Conservation (phyloP, 2,329 filamentous ascomycete species). For the Didymellaceae sp. region DNA sequence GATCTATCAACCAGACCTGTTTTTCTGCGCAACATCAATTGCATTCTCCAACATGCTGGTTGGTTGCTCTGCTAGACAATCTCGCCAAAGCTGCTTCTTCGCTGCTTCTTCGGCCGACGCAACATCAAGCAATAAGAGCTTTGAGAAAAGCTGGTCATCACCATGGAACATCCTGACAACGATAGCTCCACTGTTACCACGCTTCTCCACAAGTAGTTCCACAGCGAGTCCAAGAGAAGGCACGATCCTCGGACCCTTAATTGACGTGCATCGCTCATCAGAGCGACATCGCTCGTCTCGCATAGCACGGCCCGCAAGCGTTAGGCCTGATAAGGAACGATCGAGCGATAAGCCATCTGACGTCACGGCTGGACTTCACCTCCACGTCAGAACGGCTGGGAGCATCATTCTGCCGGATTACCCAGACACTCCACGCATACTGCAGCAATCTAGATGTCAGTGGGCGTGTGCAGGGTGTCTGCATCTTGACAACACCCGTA, state of each 20-base stretch:
- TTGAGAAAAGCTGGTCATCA: conserved; percentile 3
- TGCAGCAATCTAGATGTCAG: background rate
- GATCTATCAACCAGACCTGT: too few relatives aligned
- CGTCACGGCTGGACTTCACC: background rate
- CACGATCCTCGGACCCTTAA: conserved; percentile 6
- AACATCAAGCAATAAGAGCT: conserved; percentile 2
- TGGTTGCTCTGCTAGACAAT: too few relatives aligned
- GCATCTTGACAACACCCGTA: background rate
- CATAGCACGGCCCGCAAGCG: conserved; percentile 1
- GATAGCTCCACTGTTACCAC: conserved; percentile 6
- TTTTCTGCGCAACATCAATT: too few relatives aligned
- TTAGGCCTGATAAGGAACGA: conserved; percentile 2
- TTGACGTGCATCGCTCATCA: conserved; percentile 2
- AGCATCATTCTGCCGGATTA: background rate
- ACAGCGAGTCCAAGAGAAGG: background rate
- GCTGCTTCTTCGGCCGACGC: background rate
- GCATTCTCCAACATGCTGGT: too few relatives aligned
- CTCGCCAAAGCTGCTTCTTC: background rate
- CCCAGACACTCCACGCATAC: background rate
- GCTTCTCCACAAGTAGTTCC: conserved; percentile 6
- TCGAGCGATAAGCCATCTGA: conserved; percentile 10
- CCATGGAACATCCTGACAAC: conserved; percentile 6
- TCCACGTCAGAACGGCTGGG: background rate
- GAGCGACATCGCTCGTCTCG: conserved; percentile 13
- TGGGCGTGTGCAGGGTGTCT: too few relatives aligned